Evolutionary conservation across 2,329 filamentous ascomycete species (phyloP).

Genomic region (Colletotrichum viniferum): DNA sequence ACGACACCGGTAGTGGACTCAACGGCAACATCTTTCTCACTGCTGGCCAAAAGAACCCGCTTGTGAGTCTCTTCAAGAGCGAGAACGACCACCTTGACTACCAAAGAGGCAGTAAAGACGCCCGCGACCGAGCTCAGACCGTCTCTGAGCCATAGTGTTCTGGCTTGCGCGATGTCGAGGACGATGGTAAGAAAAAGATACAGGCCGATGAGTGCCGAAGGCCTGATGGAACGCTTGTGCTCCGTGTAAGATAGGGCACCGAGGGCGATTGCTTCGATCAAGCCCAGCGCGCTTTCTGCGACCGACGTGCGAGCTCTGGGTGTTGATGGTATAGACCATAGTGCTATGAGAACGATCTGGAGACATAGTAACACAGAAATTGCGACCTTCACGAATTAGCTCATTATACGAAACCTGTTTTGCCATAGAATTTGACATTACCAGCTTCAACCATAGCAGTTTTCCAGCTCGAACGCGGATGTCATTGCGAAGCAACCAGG

Average conservation of each 20-base stretch:
- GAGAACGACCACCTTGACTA: constrained; percentile 31
- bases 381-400: constrained; percentile 18
- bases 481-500: constrained; percentile 11
- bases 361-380: constrained; percentile 20
- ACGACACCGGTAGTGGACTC: constrained; percentile 38
- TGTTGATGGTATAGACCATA: constrained; percentile 30
- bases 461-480: neutral
- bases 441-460: constrained; percentile 28
- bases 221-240: constrained; percentile 35
- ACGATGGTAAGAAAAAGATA: constrained; percentile 36
- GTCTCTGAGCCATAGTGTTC: constrained; percentile 38
- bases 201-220: constrained; percentile 34
- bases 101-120: constrained; percentile 30
- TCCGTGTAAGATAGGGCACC: constrained; percentile 37
- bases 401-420: fast-evolving
- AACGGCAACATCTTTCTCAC: constrained; percentile 24
- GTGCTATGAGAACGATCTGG: constrained; percentile 26
- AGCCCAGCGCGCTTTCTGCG: constrained; percentile 28
- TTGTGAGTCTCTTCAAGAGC: constrained; percentile 37
- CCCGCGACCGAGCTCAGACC: constrained; percentile 26
- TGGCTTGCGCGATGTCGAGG: constrained; percentile 34
- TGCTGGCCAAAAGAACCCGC: constrained; percentile 11
- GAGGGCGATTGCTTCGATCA: constrained; percentile 33
- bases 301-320: constrained; percentile 30
- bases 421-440: neutral